Percentiles rank a stretch among this genome's conserved stretches.
phyloP scores from a whole-genome alignment of 768 basidiomycete species.

The Suillus alpinus region DNA sequence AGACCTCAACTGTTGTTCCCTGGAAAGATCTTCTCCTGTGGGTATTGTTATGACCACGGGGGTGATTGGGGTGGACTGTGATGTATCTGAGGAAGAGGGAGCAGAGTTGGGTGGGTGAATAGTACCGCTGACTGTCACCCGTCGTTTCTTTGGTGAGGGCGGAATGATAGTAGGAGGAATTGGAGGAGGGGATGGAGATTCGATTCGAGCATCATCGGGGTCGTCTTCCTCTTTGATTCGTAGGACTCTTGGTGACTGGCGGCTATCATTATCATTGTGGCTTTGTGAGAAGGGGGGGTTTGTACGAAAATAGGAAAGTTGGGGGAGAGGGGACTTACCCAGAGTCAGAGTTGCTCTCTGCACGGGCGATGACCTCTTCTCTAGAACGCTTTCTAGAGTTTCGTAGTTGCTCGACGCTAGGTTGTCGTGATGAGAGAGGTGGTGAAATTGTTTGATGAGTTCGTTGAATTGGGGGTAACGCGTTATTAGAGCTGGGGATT shows the following conservation, averaged over 20 bases:
- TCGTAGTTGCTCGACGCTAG: constrained; percentile 29
- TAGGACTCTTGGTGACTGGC: constrained; percentile 43
- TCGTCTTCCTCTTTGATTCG: constrained; percentile 67
- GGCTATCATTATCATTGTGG: constrained; percentile 28
- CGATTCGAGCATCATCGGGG: constrained; percentile 39
- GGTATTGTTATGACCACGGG: constrained; percentile 65
- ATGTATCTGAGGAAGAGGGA: constrained; percentile 36
- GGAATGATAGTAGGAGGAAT: constrained; percentile 35
- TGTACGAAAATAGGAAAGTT: constrained; percentile 4
- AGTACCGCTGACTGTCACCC: constrained; percentile 66
- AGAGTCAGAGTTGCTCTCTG: constrained; percentile 39
- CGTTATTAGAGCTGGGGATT: constrained; percentile 49
- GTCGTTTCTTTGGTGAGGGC: constrained; percentile 57
- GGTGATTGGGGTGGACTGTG: constrained; percentile 56
- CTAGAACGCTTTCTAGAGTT: constrained; percentile 43
- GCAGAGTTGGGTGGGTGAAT: constrained; percentile 49
- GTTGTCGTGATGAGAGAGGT: constrained; percentile 24
- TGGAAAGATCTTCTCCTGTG: constrained; percentile 54
- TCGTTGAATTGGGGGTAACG: constrained; percentile 65
- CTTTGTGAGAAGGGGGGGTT: constrained; percentile 19
- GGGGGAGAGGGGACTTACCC: constrained; percentile 39
- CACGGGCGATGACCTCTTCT: constrained; percentile 31
- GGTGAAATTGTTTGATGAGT: constrained; percentile 35
- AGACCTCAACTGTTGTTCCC: constrained; percentile 41
- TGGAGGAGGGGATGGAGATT: constrained; percentile 34